phyloP scores from a whole-genome alignment of 129 eudicot genomes.

The Centrapalus pauciflorus region DNA sequence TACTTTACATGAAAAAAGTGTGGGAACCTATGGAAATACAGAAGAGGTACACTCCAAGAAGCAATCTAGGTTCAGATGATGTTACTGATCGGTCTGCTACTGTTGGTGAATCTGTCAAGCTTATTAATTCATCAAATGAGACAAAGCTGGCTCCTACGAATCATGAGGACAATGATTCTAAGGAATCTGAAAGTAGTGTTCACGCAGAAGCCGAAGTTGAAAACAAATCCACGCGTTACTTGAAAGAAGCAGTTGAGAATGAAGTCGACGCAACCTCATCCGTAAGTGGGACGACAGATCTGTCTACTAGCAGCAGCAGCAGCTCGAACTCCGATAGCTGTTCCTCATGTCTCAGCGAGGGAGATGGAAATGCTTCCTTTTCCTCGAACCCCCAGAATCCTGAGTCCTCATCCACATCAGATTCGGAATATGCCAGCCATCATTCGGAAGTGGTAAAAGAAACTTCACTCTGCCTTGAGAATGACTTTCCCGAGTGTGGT shows the following conservation, averaged over 20 bases:
- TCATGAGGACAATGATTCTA: constrained; percentile 18
- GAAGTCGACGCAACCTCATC: constrained; percentile 26
- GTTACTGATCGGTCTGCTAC: constrained; percentile 42
- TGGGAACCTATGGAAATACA: constrained; percentile 76
- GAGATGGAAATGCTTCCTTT: constrained; percentile 63
- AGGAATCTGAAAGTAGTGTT: constrained; percentile 23
- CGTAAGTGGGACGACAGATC: constrained; percentile 36
- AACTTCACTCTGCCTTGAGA: constrained; percentile 32
- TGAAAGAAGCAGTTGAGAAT: constrained; percentile 15
- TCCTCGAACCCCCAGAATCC: constrained; percentile 54
- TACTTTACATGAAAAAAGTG: constrained; percentile 53
- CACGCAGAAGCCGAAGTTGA: constrained; percentile 13
- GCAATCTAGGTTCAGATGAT: constrained; percentile 52
- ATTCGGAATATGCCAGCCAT: constrained; percentile 69
- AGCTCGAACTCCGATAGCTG: constrained; percentile 70
- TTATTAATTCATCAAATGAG: constrained; percentile 20
- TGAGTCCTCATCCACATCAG: constrained; percentile 68
- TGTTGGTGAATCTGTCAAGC: constrained; percentile 25
- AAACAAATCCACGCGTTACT: too few species aligned
- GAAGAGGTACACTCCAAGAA: constrained; percentile 34
- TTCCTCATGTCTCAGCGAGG: constrained; percentile 89
- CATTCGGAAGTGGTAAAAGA: constrained; percentile 60
- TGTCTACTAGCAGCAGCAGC: constrained; percentile 36
- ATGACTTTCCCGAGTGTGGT: constrained; percentile 24
- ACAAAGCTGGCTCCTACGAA: constrained; percentile 13